Percentiles rank a stretch among this genome's conserved stretches.
Evolutionary conservation across 1,284 basidiomycete genomes (phyloP).

Genomic region (Quambalaria eucalypti): DNA sequence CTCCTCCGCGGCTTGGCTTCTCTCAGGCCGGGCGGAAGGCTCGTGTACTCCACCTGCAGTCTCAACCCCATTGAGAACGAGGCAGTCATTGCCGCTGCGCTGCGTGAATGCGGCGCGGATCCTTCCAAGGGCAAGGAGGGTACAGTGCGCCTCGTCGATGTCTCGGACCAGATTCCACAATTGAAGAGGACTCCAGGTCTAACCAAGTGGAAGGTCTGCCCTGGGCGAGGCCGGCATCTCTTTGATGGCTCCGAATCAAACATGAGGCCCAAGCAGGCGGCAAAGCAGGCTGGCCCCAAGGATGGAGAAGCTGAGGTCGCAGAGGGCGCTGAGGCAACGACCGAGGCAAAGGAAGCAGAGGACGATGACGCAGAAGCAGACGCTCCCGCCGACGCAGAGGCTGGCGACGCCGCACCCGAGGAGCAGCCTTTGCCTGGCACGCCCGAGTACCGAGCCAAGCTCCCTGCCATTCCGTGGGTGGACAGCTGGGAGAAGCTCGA

Average conservation of each 20-base stretch:
- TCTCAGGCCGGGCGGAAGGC: conserved; percentile 72
- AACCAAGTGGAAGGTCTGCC: conserved; percentile 40
- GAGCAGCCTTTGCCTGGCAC: conserved; percentile 16
- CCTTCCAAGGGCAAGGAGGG: conserved; percentile 9
- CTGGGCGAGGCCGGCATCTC: conserved; percentile 32
- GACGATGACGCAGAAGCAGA: conserved; percentile 1
- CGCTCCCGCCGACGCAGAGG: conserved; percentile 1
- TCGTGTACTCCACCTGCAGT: conserved; percentile 97
- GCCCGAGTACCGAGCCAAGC: conserved; percentile 21
- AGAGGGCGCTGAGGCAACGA: conserved; percentile 16
- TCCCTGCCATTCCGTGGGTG: conserved; percentile 37
- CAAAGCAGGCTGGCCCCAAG: conserved; percentile 11
- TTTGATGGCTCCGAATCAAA: conserved; percentile 6
- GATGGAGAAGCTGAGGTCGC: conserved; percentile 9
- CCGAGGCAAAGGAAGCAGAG: conserved; percentile 17
- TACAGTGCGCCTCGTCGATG: conserved; percentile 76
- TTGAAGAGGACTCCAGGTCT: conserved; percentile 57
- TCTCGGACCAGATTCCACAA: conserved; percentile 61
- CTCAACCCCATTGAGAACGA: conserved; percentile 97
- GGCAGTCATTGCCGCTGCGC: conserved; percentile 75
- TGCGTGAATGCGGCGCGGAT: conserved; percentile 17
- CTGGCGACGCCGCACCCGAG: conserved; percentile 2
- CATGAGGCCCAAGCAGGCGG: conserved; percentile 17
- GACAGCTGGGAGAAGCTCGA: conserved; percentile 35
- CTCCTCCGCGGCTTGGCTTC: conserved; percentile 83